These are phyloP conservation scores for Spathaspora girioi DNA, from an alignment of 805 yeast genomes.

Conservation along the genomic window DNA sequence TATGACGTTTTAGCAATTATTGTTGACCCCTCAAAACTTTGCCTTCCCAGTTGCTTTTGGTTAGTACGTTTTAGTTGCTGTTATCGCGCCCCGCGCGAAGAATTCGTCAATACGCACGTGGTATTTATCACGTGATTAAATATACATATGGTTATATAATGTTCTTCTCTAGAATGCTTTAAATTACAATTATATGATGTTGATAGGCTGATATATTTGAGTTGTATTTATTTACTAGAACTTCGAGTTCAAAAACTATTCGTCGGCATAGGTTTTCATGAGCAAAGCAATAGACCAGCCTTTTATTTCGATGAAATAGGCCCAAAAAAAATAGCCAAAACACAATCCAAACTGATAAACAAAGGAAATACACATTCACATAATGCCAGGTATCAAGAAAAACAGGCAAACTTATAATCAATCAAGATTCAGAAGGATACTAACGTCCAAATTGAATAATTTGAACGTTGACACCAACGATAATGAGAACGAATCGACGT, in stretches of 20 bases:
- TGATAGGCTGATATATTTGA: too few relatives aligned
- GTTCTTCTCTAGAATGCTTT: background rate
- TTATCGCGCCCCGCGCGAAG: background rate
- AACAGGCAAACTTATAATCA: slow-evolving; percentile 15
- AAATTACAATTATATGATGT: background rate
- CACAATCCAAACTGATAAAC: background rate
- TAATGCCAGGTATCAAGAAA: slow-evolving; percentile 5
- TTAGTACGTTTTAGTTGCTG: background rate
- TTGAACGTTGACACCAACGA: background rate
- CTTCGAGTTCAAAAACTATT: background rate
- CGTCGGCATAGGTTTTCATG: background rate
- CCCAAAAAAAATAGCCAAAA: background rate
- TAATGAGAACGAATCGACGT: slow-evolving; percentile 1
- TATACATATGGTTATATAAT: too few relatives aligned
- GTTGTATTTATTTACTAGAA: too few relatives aligned
- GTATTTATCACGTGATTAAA: background rate
- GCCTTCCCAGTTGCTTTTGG: background rate
- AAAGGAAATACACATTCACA: background rate
- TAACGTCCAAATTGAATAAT: slow-evolving; percentile 6
- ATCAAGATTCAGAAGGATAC: slow-evolving; percentile 7
- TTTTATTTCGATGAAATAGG: background rate
- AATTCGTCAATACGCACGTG: background rate
- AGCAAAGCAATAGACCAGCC: background rate
- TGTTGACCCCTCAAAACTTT: too few relatives aligned
- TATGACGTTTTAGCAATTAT: too few relatives aligned